Conservation (phyloP, 2,329 filamentous ascomycete species). For the Cercospora sojina region DNA sequence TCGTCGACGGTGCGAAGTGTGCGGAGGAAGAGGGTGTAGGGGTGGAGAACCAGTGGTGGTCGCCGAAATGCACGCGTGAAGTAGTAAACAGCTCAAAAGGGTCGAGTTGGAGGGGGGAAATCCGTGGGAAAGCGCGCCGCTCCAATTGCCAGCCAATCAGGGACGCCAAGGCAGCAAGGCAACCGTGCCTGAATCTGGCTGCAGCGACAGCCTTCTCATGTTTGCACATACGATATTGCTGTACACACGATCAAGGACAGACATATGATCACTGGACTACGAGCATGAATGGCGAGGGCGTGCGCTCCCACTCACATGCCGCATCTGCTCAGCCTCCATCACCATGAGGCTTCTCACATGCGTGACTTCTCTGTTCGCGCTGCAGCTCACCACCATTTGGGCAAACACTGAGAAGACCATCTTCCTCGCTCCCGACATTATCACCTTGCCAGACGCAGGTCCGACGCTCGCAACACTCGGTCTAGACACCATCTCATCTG, state of each 20-base stretch:
- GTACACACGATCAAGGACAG: background rate
- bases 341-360: constrained; percentile 31
- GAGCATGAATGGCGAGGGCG: constrained; percentile 7
- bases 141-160: background rate
- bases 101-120: constrained; percentile 1
- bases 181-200: background rate
- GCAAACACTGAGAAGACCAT: constrained; percentile 92
- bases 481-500: constrained; percentile 62
- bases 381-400: constrained; percentile 29
- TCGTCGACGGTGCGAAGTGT: constrained; percentile 18
- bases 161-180: background rate
- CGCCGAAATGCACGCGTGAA: constrained; percentile 7
- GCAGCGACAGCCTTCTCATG: background rate
- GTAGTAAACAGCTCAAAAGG: constrained; percentile 8
- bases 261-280: background rate
- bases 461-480: constrained; percentile 61
- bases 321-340: constrained; percentile 10
- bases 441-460: constrained; percentile 56
- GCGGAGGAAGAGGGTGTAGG: constrained; percentile 16
- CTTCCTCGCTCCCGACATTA: constrained; percentile 68
- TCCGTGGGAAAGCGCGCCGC: constrained; percentile 1
- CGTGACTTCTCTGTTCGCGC: constrained; percentile 29
- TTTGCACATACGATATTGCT: background rate
- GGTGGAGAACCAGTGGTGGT: constrained; percentile 7
- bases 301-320: background rate